These are phyloP conservation scores for Colletotrichum lupini DNA, from an alignment of 2,329 filamentous ascomycete species.

Conservation along the genomic window DNA sequence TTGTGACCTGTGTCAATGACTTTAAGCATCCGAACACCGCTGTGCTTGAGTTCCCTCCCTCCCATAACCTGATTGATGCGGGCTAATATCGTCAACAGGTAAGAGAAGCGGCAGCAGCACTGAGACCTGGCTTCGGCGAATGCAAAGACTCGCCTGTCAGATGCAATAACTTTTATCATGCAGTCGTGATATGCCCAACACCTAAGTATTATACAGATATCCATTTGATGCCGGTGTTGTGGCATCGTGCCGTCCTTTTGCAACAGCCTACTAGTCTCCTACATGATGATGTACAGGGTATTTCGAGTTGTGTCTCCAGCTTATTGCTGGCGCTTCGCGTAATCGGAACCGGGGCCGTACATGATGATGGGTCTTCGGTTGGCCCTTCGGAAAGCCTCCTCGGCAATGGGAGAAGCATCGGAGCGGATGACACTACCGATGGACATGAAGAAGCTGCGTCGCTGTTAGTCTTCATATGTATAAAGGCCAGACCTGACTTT, in stretches of 20 bases:
- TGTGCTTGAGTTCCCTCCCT: not conserved
- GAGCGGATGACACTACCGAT: conserved; percentile 97
- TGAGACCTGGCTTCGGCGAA: not conserved
- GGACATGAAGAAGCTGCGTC: conserved; percentile 90
- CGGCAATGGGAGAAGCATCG: conserved; percentile 81
- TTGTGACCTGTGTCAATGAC: not conserved
- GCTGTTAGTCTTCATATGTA: not conserved
- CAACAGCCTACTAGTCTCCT: conserved; percentile 12
- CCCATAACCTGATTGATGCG: not conserved
- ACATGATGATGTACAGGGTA: conserved; percentile 30
- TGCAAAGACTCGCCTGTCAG: not conserved
- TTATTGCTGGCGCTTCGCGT: conserved; percentile 35
- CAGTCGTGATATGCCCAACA: conserved; percentile 28
- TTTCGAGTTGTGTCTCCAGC: not conserved
- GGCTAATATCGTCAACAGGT: not conserved
- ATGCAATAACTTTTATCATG: conserved; percentile 29
- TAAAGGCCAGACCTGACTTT: not conserved
- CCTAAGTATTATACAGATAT: conserved; percentile 33
- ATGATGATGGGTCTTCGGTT: conserved; percentile 80
- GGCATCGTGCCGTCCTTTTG: conserved; percentile 14
- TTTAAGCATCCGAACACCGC: not conserved
- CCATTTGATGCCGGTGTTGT: conserved; percentile 15
- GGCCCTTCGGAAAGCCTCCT: conserved; percentile 80
- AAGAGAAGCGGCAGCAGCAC: not conserved
- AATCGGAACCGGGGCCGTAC: conserved; percentile 49